Conservation (phyloP, 495 filamentous ascomycete genomes). For the Annulohypoxylon stygium region DNA sequence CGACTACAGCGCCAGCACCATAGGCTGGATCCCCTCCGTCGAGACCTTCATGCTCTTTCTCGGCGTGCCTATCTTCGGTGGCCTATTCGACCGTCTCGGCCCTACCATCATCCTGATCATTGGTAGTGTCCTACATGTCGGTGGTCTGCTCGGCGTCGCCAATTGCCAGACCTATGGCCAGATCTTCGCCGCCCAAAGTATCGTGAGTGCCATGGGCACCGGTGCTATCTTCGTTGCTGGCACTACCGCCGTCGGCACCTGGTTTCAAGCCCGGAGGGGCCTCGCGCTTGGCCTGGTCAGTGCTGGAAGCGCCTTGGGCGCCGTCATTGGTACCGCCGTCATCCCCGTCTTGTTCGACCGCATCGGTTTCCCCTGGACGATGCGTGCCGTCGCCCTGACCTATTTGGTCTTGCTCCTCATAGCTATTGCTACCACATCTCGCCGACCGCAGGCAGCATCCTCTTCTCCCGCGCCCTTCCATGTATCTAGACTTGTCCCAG, state of each 20-base stretch:
- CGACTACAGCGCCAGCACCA: slow-evolving; percentile 62
- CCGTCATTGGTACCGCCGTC: slow-evolving; percentile 7
- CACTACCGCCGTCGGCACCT: not conserved
- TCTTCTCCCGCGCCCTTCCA: too few relatives aligned
- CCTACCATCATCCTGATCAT: too few relatives aligned
- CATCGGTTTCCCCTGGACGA: slow-evolving; percentile 12
- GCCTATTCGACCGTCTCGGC: too few relatives aligned
- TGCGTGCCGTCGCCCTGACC: slow-evolving; percentile 8
- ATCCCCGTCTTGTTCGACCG: slow-evolving; percentile 11
- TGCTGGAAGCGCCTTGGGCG: not conserved
- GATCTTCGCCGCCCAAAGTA: too few relatives aligned
- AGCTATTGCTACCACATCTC: too few relatives aligned
- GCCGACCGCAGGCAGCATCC: too few relatives aligned
- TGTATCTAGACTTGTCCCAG: too few relatives aligned
- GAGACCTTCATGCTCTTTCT: slow-evolving; percentile 14
- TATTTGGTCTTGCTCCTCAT: not conserved
- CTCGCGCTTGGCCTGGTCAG: slow-evolving; percentile 2
- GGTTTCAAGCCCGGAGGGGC: not conserved
- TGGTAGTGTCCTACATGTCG: too few relatives aligned
- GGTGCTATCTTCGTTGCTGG: too few relatives aligned
- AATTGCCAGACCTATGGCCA: too few relatives aligned
- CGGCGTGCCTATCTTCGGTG: slow-evolving; percentile 1
- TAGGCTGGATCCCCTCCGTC: slow-evolving; percentile 69
- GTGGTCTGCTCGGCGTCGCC: too few relatives aligned
- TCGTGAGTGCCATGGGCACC: too few relatives aligned